Evolutionary conservation across 2,329 filamentous ascomycete genomes (phyloP), one percentile per base, ranked within the genome.

Genomic region (Alternaria panax): DNA sequence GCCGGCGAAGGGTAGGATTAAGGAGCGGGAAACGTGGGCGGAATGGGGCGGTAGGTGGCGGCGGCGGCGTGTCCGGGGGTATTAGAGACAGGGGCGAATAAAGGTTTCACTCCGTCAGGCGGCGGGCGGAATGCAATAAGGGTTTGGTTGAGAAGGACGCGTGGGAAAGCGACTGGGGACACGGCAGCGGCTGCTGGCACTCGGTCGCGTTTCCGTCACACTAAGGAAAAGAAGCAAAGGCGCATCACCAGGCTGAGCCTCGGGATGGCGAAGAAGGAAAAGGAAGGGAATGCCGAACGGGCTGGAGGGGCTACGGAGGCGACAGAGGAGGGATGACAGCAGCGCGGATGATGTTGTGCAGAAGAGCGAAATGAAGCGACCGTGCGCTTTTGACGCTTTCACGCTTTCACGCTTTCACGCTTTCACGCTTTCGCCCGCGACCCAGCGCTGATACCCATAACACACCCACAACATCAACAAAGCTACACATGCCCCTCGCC

Each of bases 171-270:
- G 57, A 62, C 54, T 51, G 61, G 64, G 59, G 58, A 62, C 60
- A 63, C 60, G 54, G 67, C 65, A 55, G 66, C 63, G 63, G 67
- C 60, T 66, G 64, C 63, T 66, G 65, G 63, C 59, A 62, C 62
- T 65, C 56, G 67, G 64, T 68, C 67, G 70, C 68, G 71, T 70
- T 68, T 64, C 59, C 54, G 69, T 68, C 59, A 72, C 63, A 64
- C 70, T 66, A 65, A 54, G 62, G 61, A 59, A 53, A 64, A 57
- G 60, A 64, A 62, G 53, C 64, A 65, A 62, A 67, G 59, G 69
- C 69, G 67, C 73, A 69, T 69, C 67, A 55, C 67, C 68, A 73
- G 65, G 65, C 63, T 65, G 73, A 73, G 65, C 71, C 70, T 70
- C 70, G 56, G 64, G 40, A 69, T 67, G 67, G 66, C 71, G 67